Percentiles rank a stretch among this genome's conserved stretches.
phyloP scores from a whole-genome alignment of 371 early-diverging fungal genomes.

The Apophysomyces variabilis region DNA sequence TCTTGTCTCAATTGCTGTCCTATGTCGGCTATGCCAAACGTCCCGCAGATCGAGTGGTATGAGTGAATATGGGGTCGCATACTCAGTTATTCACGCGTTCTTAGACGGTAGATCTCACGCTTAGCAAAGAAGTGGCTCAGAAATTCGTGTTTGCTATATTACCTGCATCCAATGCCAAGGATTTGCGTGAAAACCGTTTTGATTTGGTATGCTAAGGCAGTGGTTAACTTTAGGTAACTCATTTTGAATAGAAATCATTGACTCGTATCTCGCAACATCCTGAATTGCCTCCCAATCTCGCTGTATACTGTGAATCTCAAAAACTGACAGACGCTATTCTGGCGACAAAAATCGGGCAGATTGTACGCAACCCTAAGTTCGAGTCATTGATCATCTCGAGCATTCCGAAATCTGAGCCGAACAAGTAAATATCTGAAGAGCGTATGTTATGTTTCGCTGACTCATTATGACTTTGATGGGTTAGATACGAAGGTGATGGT shows the following conservation, averaged over 20 bases:
- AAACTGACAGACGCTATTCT: conserved; percentile 48
- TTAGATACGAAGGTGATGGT: conserved; percentile 26
- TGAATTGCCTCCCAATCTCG: conserved; percentile 28
- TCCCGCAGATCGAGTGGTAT: conserved; percentile 41
- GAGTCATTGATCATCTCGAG: conserved; percentile 46
- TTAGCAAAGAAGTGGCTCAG: conserved; percentile 52
- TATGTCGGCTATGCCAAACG: conserved; percentile 27
- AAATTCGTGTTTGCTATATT: conserved; percentile 74
- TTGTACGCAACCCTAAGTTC: conserved; percentile 41
- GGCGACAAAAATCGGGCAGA: conserved; percentile 33
- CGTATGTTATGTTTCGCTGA: conserved; percentile 11
- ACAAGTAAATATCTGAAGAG: conserved; percentile 32
- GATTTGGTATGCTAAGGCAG: conserved; percentile 57
- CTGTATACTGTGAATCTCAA: conserved; percentile 46
- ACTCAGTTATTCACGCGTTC: background rate
- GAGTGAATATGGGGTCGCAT: background rate
- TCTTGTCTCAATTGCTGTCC: conserved; percentile 30
- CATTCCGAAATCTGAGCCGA: conserved; percentile 54
- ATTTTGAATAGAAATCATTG: conserved; percentile 26
- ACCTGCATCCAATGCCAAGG: conserved; percentile 52
- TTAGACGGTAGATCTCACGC: conserved; percentile 29
- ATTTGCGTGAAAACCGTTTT: conserved; percentile 60
- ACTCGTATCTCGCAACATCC: conserved; percentile 24
- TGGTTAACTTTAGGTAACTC: background rate
- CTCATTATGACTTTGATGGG: background rate